Conservation (phyloP, 2,329 filamentous ascomycete species). For the Coleophoma crateriformis region DNA sequence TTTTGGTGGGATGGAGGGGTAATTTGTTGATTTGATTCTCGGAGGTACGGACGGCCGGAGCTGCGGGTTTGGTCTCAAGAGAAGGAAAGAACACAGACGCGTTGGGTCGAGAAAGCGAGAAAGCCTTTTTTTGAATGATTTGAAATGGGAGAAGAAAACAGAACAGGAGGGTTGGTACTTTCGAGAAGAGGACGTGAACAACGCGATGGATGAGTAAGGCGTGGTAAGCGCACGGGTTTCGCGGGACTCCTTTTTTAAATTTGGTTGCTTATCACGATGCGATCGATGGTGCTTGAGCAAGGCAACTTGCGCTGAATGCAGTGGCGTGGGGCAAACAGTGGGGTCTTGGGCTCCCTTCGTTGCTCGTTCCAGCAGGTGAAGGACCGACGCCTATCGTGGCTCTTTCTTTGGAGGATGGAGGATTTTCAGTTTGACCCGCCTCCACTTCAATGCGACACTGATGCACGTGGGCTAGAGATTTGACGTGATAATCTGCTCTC, state of each 20-base stretch:
- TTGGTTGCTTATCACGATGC: slow-evolving; percentile 1
- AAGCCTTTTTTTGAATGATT: not conserved
- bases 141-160: not conserved
- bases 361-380: not conserved
- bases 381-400: not conserved
- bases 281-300: not conserved
- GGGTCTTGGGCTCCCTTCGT: not conserved
- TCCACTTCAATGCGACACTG: not conserved
- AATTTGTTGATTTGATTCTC: not conserved
- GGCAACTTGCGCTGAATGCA: not conserved
- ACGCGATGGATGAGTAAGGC: no score
- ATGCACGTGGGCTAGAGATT: not conserved
- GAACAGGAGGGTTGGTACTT: slow-evolving; percentile 1
- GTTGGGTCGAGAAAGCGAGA: not conserved
- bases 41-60: no score
- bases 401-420: not conserved
- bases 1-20: not conserved
- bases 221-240: no score
- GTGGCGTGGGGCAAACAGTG: not conserved
- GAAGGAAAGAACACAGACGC: not conserved
- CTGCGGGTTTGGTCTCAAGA: not conserved
- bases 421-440: not conserved
- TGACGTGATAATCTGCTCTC: not conserved
- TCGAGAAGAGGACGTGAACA: no score
- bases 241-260: no score